Conservation (phyloP, 2,329 filamentous ascomycete species). For the Alternaria atra region DNA sequence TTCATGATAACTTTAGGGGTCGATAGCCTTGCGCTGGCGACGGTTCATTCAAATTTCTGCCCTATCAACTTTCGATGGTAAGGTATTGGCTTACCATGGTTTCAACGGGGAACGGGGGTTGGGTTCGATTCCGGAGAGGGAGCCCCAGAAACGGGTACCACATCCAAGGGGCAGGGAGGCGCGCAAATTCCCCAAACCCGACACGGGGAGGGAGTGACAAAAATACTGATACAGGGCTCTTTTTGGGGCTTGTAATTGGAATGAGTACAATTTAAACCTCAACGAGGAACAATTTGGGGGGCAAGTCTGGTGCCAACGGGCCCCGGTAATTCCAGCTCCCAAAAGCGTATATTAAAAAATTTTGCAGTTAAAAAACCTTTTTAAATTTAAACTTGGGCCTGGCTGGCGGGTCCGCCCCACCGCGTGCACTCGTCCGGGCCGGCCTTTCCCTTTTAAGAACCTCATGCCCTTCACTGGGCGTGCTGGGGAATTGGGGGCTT, state of each 20-base stretch:
- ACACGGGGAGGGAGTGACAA: conserved; percentile 35
- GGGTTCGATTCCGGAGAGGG: conserved; percentile 48
- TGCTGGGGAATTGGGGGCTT: conserved; percentile 48
- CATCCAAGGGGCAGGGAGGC: conserved; percentile 41
- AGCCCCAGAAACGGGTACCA: conserved; percentile 45
- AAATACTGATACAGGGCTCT: conserved; percentile 24
- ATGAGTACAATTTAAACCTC: conserved; percentile 54
- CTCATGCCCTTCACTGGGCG: conserved; percentile 19
- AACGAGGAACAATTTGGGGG: conserved; percentile 48
- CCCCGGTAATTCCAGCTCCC: conserved; percentile 47
- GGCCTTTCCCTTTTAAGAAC: background rate
- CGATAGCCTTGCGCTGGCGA: conserved; percentile 28
- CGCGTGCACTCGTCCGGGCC: background rate
- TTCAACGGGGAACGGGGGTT: conserved; percentile 53
- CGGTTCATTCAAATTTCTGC: conserved; percentile 46
- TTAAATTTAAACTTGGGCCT: conserved; percentile 42
- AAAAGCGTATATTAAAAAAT: conserved; percentile 32
- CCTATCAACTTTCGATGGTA: conserved; percentile 51
- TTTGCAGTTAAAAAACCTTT: conserved; percentile 24
- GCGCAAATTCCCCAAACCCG: conserved; percentile 20
- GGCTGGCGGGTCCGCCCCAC: conserved; percentile 32
- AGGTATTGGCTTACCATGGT: conserved; percentile 52
- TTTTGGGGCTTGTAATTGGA: conserved; percentile 50
- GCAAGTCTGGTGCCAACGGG: conserved; percentile 42
- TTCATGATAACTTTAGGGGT: conserved; percentile 39